These are phyloP conservation scores for Phytophthora tubulina DNA, from an alignment of 352 stramenopile genomes.

Conservation along the genomic window DNA sequence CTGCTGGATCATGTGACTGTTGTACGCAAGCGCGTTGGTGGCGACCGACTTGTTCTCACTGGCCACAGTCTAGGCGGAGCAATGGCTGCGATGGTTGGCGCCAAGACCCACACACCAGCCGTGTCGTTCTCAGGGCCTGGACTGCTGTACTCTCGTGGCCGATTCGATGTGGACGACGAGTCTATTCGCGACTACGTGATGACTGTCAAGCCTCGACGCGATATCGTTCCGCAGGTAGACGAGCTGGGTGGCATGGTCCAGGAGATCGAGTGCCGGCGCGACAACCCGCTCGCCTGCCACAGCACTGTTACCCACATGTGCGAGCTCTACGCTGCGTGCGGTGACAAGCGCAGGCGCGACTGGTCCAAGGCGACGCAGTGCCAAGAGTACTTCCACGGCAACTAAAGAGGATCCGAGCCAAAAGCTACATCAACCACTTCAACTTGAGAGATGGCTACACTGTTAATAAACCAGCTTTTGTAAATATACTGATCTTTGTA, in stretches of 20 bases:
- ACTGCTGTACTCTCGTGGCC: constrained; percentile 80
- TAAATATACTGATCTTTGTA: constrained; percentile 1
- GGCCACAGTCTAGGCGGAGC: constrained; percentile 86
- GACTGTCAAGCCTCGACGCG: constrained; percentile 82
- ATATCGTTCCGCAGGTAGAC: constrained; percentile 87
- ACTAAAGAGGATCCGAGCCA: constrained; percentile 15
- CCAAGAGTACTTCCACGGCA: constrained; percentile 63
- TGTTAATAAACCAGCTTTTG: constrained; percentile 16
- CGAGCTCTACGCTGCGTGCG: constrained; percentile 84
- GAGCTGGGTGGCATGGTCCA: constrained; percentile 88
- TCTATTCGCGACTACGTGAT: constrained; percentile 89
- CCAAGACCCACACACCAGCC: constrained; percentile 80
- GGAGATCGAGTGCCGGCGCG: constrained; percentile 85
- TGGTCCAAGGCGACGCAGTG: constrained; percentile 83
- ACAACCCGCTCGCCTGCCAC: constrained; percentile 85
- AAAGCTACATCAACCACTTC: not conserved
- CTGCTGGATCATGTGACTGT: constrained; percentile 70
- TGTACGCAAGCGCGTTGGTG: constrained; percentile 72
- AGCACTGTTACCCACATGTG: constrained; percentile 88
- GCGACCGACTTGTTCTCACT: constrained; percentile 78
- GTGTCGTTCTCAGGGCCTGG: constrained; percentile 87
- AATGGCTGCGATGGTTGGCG: constrained; percentile 88
- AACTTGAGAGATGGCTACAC: constrained; percentile 30
- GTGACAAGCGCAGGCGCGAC: constrained; percentile 80
- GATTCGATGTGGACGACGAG: constrained; percentile 75